Conservation (phyloP, 768 basidiomycete species). For the Phanerochaete sordida region DNA sequence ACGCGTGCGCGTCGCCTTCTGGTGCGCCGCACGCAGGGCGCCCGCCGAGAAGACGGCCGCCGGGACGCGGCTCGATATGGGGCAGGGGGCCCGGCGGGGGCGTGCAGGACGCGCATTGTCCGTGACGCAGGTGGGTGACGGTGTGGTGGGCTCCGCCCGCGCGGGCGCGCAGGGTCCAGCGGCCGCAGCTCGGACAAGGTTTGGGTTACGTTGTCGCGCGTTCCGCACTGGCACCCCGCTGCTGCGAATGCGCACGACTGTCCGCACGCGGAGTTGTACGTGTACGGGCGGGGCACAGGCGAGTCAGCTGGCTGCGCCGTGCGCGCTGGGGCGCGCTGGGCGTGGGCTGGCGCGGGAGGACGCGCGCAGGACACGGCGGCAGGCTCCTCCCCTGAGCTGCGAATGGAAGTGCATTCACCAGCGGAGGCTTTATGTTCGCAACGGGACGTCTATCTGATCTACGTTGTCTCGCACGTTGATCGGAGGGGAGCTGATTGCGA, state of each 20-base stretch:
- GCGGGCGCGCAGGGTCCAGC: background rate
- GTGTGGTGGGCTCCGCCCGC: constrained; percentile 1
- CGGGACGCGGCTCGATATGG: no score
- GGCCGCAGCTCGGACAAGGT: constrained; percentile 9
- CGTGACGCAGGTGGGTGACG: no score
- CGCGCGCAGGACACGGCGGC: no score
- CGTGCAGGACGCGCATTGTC: constrained; percentile 1
- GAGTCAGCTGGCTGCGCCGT: background rate
- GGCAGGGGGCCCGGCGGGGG: background rate
- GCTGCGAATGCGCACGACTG: background rate
- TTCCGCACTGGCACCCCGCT: constrained; percentile 11
- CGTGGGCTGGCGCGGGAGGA: background rate
- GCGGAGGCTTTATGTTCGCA: constrained; percentile 10
- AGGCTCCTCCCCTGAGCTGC: background rate
- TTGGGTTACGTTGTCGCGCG: constrained; percentile 5
- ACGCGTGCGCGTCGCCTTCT: no score
- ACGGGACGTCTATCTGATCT: constrained; percentile 12
- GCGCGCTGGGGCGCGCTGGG: background rate
- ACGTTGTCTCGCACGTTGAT: constrained; percentile 13
- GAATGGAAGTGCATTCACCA: constrained; percentile 3
- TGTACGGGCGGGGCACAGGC: background rate
- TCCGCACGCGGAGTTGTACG: constrained; percentile 6
- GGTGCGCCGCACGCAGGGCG: no score
- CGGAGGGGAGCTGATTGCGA: constrained; percentile 8
- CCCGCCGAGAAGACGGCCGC: no score